Evolutionary conservation across 176 grass and related monocot species (phyloP), one percentile per base, ranked within the genome.

Genomic region (Urochloa ruziziensis): DNA sequence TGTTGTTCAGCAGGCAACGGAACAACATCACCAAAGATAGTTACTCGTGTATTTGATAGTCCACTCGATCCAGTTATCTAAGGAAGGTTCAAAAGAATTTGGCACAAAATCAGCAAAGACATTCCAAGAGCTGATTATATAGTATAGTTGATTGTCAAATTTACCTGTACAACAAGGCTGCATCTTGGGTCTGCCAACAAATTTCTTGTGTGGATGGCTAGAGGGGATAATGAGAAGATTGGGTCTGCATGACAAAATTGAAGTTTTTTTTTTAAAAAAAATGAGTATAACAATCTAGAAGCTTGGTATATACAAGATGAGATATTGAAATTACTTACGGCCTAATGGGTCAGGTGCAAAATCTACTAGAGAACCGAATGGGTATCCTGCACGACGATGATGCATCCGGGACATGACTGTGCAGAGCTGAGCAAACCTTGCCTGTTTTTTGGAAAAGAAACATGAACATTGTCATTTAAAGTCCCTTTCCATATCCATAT

Each of bases 121-220:
- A 72, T 52, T 39, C 65, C 5, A 77, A 57, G 51, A 79, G 28
- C 67, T 74, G 36, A 79, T 81, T 76, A 72, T 76, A 72, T 49
- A 73, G 25, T 14, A 66, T 59, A 52, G 10, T 66, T 28, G 11
- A 74, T 36, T 36, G 52, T 35, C 56, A 80, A 80, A 81, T 10
- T 74, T 74, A 93, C 94, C 89, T 97, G 94, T 28, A 97, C 94
- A 43, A 97, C 89, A 80, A 97, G 84, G 2, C 89, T 97, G 73
- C 89, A 97, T 85, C 86, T 97, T 74, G 91, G 89, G 62, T 97
- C 89, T 12, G 89, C 91, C 78, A 93, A 75, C 48, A 97, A 80
- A 89, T 97, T 93, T 70, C 94, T 88, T 27, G 94, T 97, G 84
- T 97, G 94, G 72, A 96, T 96, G 10, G 94, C 94, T 63, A 96